Percentiles rank a stretch among this genome's conserved stretches.
Evolutionary conservation across 1,284 basidiomycete species (phyloP).

Genomic region (Entoloma clypeatum): DNA sequence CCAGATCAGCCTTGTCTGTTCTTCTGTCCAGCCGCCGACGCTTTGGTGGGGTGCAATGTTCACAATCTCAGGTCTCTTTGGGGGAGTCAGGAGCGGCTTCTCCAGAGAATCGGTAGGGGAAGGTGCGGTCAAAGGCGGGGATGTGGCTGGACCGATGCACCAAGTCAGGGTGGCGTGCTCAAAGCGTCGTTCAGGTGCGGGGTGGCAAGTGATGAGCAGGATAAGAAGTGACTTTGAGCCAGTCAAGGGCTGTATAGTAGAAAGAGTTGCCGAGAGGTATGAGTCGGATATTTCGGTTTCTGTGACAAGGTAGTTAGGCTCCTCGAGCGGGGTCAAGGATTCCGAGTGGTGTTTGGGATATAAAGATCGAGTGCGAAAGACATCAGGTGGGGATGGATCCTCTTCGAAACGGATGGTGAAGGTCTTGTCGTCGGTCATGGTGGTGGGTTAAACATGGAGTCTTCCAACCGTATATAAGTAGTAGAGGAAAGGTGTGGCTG

Average conservation of each 20-base stretch:
- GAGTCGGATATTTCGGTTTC: conserved; percentile 21
- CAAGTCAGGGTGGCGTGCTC: conserved; percentile 18
- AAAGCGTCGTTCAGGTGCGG: conserved; percentile 20
- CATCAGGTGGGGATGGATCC: conserved; percentile 11
- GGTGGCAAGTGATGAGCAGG: conserved; percentile 19
- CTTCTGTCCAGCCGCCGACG: conserved; percentile 23
- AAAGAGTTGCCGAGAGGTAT: conserved; percentile 19
- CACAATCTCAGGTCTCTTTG: conserved; percentile 14
- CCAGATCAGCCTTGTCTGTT: conserved; percentile 20
- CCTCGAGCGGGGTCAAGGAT: not conserved
- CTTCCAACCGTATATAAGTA: too few relatives aligned
- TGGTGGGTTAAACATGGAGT: too few relatives aligned
- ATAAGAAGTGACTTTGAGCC: conserved; percentile 19
- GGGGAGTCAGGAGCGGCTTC: too few relatives aligned
- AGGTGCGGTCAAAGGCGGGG: not conserved
- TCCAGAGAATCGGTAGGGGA: conserved; percentile 1
- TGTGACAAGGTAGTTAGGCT: conserved; percentile 16
- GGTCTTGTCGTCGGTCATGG: conserved; percentile 7
- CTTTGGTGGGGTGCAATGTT: conserved; percentile 20
- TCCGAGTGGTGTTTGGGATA: conserved; percentile 5
- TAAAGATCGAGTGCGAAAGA: conserved; percentile 14
- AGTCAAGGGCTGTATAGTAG: conserved; percentile 21
- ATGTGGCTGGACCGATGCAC: conserved; percentile 11
- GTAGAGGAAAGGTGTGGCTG: too few relatives aligned
- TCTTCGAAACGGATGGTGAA: conserved; percentile 20